Base-by-base conservation (phyloP, 352 stramenopile genomes). In the Pythium graminicola region DNA sequence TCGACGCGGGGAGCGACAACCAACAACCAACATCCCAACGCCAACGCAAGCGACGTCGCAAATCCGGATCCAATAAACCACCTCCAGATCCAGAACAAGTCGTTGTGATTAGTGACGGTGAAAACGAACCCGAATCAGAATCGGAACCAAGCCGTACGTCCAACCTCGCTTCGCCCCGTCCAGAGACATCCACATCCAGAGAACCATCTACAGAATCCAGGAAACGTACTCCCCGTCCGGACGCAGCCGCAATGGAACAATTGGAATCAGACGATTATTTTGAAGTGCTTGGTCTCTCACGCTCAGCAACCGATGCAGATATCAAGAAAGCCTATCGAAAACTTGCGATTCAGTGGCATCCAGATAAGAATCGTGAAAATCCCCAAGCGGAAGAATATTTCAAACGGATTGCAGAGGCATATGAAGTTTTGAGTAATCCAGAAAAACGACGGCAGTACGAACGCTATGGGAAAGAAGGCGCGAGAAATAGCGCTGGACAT, bases 261-360 rank as follows among this genome's bases (percentile, higher is more conserved):
- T 54, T 89, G 16, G 69, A 89, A 29, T 86, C 81, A 20, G 67
- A 85, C 49, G 76, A 92, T 53, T 90, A 91, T 61, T 95, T 94
- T 50, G 78, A 91, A 26, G 72, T 93, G 24, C 80, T 95, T 65
- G 83, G 76, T 52, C 78, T 93, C 42, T 65, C 72, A 33, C 17
- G 76, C 5, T 76, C 89, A 51, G 82, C 80, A 16, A 89, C 80
- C 45, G 67, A 74, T 27, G 82, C 91, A 63, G 57, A 85, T 57
- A 92, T 98, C 49, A 96, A 96, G 65, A 96, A 96, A 62, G 89
- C 90, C 13, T 98, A 97, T 61, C 70, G 81, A 35, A 81, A 80
- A 54, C 87, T 90, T 64, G 91, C 91, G 47, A 69, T 97, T 32
- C 92, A 96, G 64, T 86, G 95, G 23, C 56, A 63, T 23, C 40